Evolutionary conservation across 805 yeast genomes (phyloP), one percentile per base, ranked within the genome.

Genomic region (Lachancea quebecensis): DNA sequence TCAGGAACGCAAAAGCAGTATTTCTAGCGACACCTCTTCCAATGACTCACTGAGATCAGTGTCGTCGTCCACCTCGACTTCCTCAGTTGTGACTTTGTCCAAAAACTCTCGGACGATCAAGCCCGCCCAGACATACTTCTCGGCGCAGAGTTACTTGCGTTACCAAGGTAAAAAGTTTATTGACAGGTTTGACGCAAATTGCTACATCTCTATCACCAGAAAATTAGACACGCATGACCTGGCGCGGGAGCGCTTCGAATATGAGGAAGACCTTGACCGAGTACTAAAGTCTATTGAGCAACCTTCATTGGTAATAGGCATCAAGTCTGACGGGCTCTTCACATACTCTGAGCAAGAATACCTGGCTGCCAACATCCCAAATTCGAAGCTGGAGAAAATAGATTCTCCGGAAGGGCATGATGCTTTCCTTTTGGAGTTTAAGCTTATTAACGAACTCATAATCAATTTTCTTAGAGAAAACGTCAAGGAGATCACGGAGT

Each of bases 341-440:
- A 91, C 98, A 0, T 79, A 84, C 55, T 77, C 90, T 16, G 99
- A 93, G 66, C 99, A 93, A 66, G 86, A 86, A 57, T 77, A 81
- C 42, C 73, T 93, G 39, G 95, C 95, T 1, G 75, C 78, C 35
- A 69, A 79, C 57, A 76, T 93, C 48, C 90, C 89, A 7, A 73
- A 84, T 54, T 74, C 95, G 1, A 62, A 55, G 6, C 69, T 93
- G 52, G 79, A 81, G 53, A 79, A 80, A 56, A 81, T 93, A 36
- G 78, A 85, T 50, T 89, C 97, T 1, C 93, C 91, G 10, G 99
- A 93, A 56, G 99, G 99, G 14, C 99, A 93, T 60, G 99, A 93
- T 69, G 99, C 98, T 2, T 93, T 93, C 60, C 68, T 93, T 49
- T 71, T 93, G 39, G 99, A 93, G 64, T 93, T 93, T 64, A 82